Conservation (phyloP, 2,329 filamentous ascomycete species). For the Penicillium sp. region DNA sequence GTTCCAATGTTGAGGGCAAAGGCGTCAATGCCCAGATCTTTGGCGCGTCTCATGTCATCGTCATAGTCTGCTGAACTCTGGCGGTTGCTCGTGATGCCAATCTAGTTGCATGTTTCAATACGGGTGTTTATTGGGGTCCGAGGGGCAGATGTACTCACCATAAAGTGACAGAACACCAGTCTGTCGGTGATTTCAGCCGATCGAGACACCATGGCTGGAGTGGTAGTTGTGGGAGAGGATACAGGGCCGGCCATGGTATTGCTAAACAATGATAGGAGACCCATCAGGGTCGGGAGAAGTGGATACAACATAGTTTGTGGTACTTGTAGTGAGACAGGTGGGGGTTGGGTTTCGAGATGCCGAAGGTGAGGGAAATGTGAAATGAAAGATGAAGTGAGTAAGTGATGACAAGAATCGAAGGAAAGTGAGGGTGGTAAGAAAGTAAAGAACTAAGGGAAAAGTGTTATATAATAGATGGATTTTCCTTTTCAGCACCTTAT, state of each 20-base stretch:
- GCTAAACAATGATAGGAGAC: constrained; percentile 2
- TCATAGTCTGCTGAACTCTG: constrained; percentile 44
- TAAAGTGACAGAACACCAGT: constrained; percentile 45
- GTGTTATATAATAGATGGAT: neutral
- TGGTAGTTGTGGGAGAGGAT: constrained; percentile 13
- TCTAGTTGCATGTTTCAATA: constrained; percentile 24
- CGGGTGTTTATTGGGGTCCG: neutral
- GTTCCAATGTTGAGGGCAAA: constrained; percentile 50
- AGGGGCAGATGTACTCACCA: constrained; percentile 28
- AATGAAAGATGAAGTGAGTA: neutral
- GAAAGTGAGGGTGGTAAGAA: neutral
- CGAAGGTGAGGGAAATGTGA: neutral
- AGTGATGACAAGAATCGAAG: neutral
- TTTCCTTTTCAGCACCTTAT: neutral
- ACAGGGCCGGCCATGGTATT: neutral
- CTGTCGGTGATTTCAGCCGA: constrained; percentile 12
- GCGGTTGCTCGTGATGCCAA: constrained; percentile 45
- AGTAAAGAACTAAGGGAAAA: neutral
- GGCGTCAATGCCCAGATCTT: constrained; percentile 44
- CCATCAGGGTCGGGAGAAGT: constrained; percentile 8
- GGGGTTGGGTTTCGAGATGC: neutral
- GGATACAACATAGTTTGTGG: neutral
- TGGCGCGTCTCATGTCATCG: constrained; percentile 46
- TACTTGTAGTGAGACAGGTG: neutral
- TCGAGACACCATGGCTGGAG: neutral